Conservation (phyloP, 495 filamentous ascomycete genomes). For the Penicillium longicatenatum region DNA sequence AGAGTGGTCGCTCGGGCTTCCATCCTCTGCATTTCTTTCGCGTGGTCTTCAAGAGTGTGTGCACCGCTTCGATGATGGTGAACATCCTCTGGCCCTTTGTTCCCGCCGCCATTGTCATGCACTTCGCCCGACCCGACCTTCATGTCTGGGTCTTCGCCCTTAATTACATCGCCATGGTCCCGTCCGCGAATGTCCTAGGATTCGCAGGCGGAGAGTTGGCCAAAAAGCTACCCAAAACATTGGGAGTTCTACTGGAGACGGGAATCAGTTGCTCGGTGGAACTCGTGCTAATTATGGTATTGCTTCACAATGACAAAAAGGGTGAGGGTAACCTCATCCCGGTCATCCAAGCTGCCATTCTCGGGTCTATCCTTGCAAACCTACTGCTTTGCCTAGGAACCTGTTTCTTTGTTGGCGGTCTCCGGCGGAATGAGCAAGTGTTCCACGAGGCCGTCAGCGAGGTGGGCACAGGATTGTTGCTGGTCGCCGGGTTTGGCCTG, state of each 20-base stretch:
- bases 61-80: slow-evolving; percentile 55
- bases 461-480: slow-evolving; percentile 75
- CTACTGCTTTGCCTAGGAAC: slow-evolving; percentile 72
- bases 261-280: slow-evolving; percentile 79
- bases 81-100: slow-evolving; percentile 79
- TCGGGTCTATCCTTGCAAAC: slow-evolving; percentile 81
- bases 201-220: slow-evolving; percentile 83
- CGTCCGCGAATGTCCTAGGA: slow-evolving; percentile 82
- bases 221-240: slow-evolving; percentile 74
- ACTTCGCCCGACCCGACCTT: slow-evolving; percentile 61
- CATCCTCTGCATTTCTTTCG: slow-evolving; percentile 61
- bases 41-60: slow-evolving; percentile 62
- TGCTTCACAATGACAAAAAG: slow-evolving; percentile 47
- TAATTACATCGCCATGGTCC: slow-evolving; percentile 83
- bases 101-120: slow-evolving; percentile 64
- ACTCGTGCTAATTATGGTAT: slow-evolving; percentile 78
- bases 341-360: slow-evolving; percentile 81
- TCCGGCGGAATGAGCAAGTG: slow-evolving; percentile 62
- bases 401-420: slow-evolving; percentile 77
- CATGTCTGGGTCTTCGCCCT: slow-evolving; percentile 68
- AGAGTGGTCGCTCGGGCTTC: slow-evolving; percentile 63
- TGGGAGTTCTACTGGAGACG: slow-evolving; percentile 76
- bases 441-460: slow-evolving; percentile 81
- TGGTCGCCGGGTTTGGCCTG: slow-evolving; percentile 82
- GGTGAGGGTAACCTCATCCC: slow-evolving; percentile 51